Percentiles rank a stretch among this genome's conserved stretches.
Conservation (phyloP, 2,329 filamentous ascomycete genomes). For the Chaetothyriales sp. region DNA sequence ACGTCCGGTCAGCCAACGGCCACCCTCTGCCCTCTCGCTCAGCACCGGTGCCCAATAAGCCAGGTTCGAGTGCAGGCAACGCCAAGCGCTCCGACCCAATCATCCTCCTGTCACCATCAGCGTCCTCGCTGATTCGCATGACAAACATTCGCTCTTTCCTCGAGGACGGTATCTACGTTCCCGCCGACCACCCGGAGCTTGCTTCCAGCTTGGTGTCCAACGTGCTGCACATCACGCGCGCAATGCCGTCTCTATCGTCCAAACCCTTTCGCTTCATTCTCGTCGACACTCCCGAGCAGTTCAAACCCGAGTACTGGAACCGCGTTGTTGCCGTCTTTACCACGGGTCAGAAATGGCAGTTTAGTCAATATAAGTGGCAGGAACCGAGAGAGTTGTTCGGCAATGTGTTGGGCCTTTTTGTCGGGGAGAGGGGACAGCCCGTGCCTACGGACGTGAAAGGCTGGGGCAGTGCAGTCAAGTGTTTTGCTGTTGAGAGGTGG, state of each 20-base stretch:
- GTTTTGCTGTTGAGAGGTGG: constrained; percentile 73
- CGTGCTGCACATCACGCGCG: constrained; percentile 72
- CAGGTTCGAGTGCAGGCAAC: neutral
- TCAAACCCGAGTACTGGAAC: constrained; percentile 96
- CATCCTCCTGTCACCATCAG: constrained; percentile 90
- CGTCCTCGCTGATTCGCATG: constrained; percentile 85
- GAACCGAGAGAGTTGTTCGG: constrained; percentile 77
- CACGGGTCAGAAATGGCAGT: constrained; percentile 95
- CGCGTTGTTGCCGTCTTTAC: constrained; percentile 93
- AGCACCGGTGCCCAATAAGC: constrained; percentile 10
- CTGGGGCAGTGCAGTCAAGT: constrained; percentile 74
- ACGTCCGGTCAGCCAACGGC: constrained; percentile 3
- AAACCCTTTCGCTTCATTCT: constrained; percentile 84
- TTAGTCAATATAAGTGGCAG: constrained; percentile 95
- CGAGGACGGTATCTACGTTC: constrained; percentile 64
- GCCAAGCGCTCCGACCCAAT: constrained; percentile 58
- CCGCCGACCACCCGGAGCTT: constrained; percentile 49
- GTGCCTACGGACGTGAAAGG: constrained; percentile 61
- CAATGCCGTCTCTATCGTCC: constrained; percentile 43
- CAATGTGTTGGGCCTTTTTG: constrained; percentile 71
- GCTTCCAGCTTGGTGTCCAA: constrained; percentile 52
- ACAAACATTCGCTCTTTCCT: constrained; percentile 93
- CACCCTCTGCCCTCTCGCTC: constrained; percentile 13
- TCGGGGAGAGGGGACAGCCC: constrained; percentile 80
- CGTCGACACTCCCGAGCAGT: constrained; percentile 81